A percentile compares a stretch with the other conserved stretches of the same genome.
Evolutionary conservation across 805 yeast species (phyloP).

Genomic region (Candida maesae): DNA sequence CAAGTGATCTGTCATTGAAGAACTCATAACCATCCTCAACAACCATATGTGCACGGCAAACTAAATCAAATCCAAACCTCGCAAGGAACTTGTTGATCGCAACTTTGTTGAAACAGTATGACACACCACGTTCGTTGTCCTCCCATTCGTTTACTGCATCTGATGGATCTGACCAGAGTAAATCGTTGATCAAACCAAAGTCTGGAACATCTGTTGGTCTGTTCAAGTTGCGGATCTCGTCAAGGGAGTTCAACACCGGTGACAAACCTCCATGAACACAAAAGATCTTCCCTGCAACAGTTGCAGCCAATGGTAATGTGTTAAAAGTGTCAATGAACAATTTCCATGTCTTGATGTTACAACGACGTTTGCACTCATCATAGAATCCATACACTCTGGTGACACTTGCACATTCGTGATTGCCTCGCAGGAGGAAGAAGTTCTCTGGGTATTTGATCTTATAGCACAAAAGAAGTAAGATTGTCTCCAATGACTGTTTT

Average conservation of each 20-base stretch:
- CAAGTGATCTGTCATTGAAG: slow-evolving; percentile 80
- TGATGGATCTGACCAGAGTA: slow-evolving; percentile 89
- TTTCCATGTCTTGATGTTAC: slow-evolving; percentile 89
- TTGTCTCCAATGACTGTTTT: slow-evolving; percentile 84
- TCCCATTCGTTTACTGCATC: slow-evolving; percentile 79
- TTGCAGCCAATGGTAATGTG: slow-evolving; percentile 85
- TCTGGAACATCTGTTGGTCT: slow-evolving; percentile 97
- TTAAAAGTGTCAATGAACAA: slow-evolving; percentile 94
- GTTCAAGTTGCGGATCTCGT: slow-evolving; percentile 79
- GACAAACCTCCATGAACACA: slow-evolving; percentile 96
- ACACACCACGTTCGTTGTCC: slow-evolving; percentile 93
- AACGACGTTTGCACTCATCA: slow-evolving; percentile 89
- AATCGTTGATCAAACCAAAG: slow-evolving; percentile 96
- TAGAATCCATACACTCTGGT: slow-evolving; percentile 95
- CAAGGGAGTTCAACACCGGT: slow-evolving; percentile 73
- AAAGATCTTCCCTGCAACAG: slow-evolving; percentile 86
- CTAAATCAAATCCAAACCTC: slow-evolving; percentile 68
- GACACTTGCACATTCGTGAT: slow-evolving; percentile 92
- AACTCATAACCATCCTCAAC: slow-evolving; percentile 97
- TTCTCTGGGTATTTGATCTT: slow-evolving; percentile 90
- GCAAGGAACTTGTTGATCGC: slow-evolving; percentile 78
- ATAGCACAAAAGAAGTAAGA: slow-evolving; percentile 68
- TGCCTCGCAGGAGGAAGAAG: slow-evolving; percentile 82
- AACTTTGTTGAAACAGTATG: slow-evolving; percentile 81
- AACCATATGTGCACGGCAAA: slow-evolving; percentile 95